Percentiles rank a stretch among this genome's conserved stretches.
phyloP scores from a whole-genome alignment of 768 basidiomycete genomes.

The Obba rivulosa region DNA sequence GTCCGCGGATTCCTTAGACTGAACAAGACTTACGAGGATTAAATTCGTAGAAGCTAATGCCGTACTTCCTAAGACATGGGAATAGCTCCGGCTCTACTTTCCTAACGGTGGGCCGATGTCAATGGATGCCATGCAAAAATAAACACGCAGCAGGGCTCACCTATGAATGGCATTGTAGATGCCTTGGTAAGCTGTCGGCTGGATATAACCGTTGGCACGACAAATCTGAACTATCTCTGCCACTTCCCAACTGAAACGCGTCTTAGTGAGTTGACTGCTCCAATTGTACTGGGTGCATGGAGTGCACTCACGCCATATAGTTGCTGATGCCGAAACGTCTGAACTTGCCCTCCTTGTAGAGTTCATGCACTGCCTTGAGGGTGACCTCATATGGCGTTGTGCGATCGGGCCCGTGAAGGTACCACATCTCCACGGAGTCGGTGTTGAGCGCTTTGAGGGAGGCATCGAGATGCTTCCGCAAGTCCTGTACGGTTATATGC shows the following conservation, averaged over 20 bases:
- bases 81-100: conserved; percentile 34
- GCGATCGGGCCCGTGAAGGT: conserved; percentile 41
- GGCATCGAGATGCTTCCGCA: conserved; percentile 29
- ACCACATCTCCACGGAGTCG: conserved; percentile 42
- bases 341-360: conserved; percentile 50
- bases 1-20: too few relatives aligned
- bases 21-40: conserved; percentile 31
- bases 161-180: conserved; percentile 38
- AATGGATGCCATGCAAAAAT: not conserved
- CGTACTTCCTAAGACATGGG: conserved; percentile 37
- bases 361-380: conserved; percentile 39
- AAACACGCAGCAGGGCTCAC: conserved; percentile 5
- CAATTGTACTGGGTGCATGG: not conserved
- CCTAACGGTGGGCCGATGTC: conserved; percentile 14
- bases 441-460: conserved; percentile 42
- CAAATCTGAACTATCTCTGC: conserved; percentile 40
- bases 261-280: not conserved
- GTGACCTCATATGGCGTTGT: conserved; percentile 42
- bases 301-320: conserved; percentile 32
- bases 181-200: conserved; percentile 44
- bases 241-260: conserved; percentile 32
- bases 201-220: conserved; percentile 38
- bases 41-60: conserved; percentile 34
- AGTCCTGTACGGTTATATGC: conserved; percentile 14
- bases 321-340: conserved; percentile 41